These are phyloP conservation scores for Trichosporon sp. DNA, from an alignment of 1,284 basidiomycete species.

Conservation along the genomic window DNA sequence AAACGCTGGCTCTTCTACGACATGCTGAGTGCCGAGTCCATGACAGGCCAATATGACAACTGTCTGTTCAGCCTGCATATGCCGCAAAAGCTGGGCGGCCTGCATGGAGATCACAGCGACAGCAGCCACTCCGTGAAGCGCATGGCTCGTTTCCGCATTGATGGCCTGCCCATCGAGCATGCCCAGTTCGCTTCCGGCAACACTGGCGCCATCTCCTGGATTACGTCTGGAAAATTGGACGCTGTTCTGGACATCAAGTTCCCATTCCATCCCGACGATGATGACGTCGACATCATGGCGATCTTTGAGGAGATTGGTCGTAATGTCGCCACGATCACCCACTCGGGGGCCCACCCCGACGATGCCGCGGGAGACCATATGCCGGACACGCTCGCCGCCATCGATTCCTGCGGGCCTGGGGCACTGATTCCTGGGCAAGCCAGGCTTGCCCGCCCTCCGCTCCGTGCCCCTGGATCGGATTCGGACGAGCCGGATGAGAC, in stretches of 20 bases:
- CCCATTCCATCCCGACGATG: slow-evolving; percentile 72
- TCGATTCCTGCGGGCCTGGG: slow-evolving; percentile 39
- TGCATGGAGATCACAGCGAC: slow-evolving; percentile 53
- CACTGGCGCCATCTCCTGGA: slow-evolving; percentile 88
- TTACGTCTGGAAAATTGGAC: slow-evolving; percentile 92
- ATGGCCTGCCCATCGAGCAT: slow-evolving; percentile 96
- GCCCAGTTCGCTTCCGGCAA: slow-evolving; percentile 77
- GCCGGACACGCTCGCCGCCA: slow-evolving; percentile 50
- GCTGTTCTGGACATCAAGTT: slow-evolving; percentile 98
- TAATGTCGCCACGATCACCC: slow-evolving; percentile 59
- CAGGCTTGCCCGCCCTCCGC: slow-evolving; percentile 76
- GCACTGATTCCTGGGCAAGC: slow-evolving; percentile 82
- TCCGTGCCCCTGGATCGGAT: slow-evolving; percentile 62
- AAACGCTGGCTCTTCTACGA: slow-evolving; percentile 97
- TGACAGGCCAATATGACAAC: slow-evolving; percentile 96
- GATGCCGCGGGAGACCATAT: slow-evolving; percentile 47
- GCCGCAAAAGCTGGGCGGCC: slow-evolving; percentile 87
- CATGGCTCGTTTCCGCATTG: slow-evolving; percentile 93
- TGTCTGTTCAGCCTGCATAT: slow-evolving; percentile 95
- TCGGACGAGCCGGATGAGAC: slow-evolving; percentile 4
- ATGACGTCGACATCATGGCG: slow-evolving; percentile 70
- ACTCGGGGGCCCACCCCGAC: slow-evolving; percentile 41
- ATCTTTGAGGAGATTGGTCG: slow-evolving; percentile 87
- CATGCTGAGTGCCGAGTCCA: slow-evolving; percentile 81
- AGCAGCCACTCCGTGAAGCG: slow-evolving; percentile 75